Evolutionary conservation across 2,329 filamentous ascomycete species (phyloP), one percentile per base, ranked within the genome.

Genomic region (Penicillium capsulatum): DNA sequence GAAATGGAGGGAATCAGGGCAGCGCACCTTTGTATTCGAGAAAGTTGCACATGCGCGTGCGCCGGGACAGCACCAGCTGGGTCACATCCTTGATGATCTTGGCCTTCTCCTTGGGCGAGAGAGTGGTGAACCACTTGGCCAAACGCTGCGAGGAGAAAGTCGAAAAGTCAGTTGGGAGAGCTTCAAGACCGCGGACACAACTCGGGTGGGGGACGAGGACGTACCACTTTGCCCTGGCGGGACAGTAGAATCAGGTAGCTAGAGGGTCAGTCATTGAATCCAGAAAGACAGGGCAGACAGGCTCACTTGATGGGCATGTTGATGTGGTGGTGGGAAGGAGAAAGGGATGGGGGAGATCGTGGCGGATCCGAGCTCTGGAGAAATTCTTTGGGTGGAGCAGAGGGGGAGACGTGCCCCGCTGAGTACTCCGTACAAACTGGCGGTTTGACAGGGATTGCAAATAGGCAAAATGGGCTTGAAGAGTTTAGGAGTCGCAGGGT

Each of bases 61-160:
- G 81, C 55, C 92, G 81, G 48, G 92, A 92, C 54, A 98, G 83
- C 55, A 98, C 92, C 34, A 97, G 85, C 71, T 97, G 92, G 46
- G 92, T 89, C 60, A 98, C 92, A 76, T 98, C 92, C 71, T 98
- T 98, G 77, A 98, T 91, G 65, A 98, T 97, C 78, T 98, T 98
- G 70, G 91, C 92, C 75, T 98, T 98, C 64, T 98, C 92, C 71
- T 85, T 96, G 50, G 92, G 92, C 24, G 91, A 95, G 48, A 98
- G 79, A 11, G 92, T 98, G 39, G 90, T 94, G 72, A 98, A 98
- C 92, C 92, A 98, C 74, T 98, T 98, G 55, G 92, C 92, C 40
- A 98, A 83, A 64, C 92, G 90, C 92, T 98, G 71, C 40, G 50
- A 43, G 52, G 33, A 45, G 57, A 55, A 60, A 39, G 50, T 60